Base-by-base conservation (phyloP, 2,329 filamentous ascomycete genomes). In the Elsinoe australis region DNA sequence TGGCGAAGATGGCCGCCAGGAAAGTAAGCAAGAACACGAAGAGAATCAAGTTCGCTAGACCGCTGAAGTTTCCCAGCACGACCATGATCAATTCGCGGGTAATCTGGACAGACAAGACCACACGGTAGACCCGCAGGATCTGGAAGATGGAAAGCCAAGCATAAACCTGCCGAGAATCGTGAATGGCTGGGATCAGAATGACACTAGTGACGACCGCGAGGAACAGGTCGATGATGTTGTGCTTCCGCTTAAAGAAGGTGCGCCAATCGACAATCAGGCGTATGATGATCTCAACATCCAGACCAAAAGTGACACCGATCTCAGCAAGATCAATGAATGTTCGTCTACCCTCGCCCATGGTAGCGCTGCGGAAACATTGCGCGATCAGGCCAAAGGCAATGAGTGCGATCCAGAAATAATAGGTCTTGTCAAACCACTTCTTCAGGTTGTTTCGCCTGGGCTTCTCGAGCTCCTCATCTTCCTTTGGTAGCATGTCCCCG, bases 21-120 rank as follows among this genome's bases (percentile, higher is more conserved):
- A 95, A 96, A 0, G 89, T 95, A 60, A 95, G 86, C 45, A 98
- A 73, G 61, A 96, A 95, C 59, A 98, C 88, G 63, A 98, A 98
- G 14, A 96, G 72, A 69, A 98, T 94, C 52, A 98, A 71, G 61
- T 98, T 98, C 31, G 85, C 77, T 53, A 98, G 83, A 85, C 94
- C 94, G 35, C 82, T 79, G 3, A 88, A 83, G 62, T 96, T 96
- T 52, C 92, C 85, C 52, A 98, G 75, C 2, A 98, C 92, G 26
- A 94, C 75, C 55, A 74, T 72, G 61, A 98, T 92, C 47, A 98
- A 76, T 54, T 88, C 83, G 53, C 86, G 76, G 0, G 89, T 98
- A 56, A 95, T 79, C 4, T 88, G 82, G 33, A 98, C 79, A 12
- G 87, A 88, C 58, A 96, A 68, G 47, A 98, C 90, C 33, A 98